phyloP scores from a whole-genome alignment of 2,329 filamentous ascomycete genomes.

The Elsinoe necatrix region DNA sequence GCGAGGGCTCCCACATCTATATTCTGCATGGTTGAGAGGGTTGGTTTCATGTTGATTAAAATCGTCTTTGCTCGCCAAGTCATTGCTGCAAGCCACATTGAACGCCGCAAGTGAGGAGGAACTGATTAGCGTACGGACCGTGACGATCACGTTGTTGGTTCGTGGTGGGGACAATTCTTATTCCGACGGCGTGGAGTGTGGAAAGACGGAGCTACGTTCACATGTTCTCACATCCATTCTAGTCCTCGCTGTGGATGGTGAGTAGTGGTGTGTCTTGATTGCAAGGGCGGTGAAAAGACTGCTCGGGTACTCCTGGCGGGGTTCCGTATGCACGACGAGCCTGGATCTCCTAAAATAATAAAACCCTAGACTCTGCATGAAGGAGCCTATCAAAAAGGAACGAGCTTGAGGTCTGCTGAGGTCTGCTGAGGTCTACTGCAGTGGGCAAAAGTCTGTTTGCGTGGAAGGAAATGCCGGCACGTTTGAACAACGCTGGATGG shows the following conservation, averaged over 20 bases:
- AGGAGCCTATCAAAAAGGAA: neutral
- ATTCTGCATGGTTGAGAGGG: constrained; percentile 1
- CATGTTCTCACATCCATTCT: too few relatives aligned
- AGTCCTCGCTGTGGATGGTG: too few relatives aligned
- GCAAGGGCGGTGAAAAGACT: neutral
- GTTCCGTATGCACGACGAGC: neutral
- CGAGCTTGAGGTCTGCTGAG: too few relatives aligned
- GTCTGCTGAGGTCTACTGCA: neutral
- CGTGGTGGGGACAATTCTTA: neutral
- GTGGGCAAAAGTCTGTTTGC: neutral
- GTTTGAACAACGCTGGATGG: neutral
- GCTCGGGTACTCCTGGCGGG: neutral
- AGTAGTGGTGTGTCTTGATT: too few relatives aligned
- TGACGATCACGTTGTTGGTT: constrained; percentile 5
- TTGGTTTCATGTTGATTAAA: neutral
- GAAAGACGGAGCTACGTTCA: neutral
- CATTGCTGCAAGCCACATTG: constrained; percentile 3
- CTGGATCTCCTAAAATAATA: neutral
- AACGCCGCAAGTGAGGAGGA: constrained; percentile 7
- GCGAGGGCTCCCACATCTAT: neutral
- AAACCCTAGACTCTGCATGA: neutral
- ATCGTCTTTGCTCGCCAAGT: neutral
- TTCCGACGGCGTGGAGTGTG: neutral
- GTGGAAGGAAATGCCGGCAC: neutral
- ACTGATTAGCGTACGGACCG: constrained; percentile 3